Evolutionary conservation across 768 basidiomycete species (phyloP), one percentile per base, ranked within the genome.

Genomic region (Panaeolus papilionaceus): DNA sequence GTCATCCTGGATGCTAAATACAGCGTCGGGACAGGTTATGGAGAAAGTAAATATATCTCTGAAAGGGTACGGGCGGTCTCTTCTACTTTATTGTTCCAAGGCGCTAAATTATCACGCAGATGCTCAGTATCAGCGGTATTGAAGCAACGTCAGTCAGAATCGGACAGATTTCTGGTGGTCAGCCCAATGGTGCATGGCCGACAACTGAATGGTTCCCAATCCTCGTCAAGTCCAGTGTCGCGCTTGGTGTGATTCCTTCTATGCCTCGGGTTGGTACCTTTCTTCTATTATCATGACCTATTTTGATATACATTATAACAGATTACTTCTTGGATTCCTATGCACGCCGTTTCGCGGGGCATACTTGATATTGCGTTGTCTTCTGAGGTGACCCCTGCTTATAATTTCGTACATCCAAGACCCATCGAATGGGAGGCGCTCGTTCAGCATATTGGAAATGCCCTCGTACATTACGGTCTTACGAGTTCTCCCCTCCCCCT

Each of bases 131-230:
- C 45, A 79, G 79, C 65, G 78, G 78, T 1, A 61, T 81, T 6
- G 69, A 76, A 47, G 71, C 73, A 1, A 73, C 75, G 1, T 76
- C 76, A 2, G 62, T 82, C 23, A 73, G 82, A 9, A 72, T 82
- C 38, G 81, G 81, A 3, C 82, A 83, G 68, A 75, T 83, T 23
- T 72, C 73, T 42, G 82, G 81, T n/a, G 77, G 77, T 1, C 18
- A 11, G 1, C 74, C 75, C 4, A 78, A 74, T 26, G 82, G 81
- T 2, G 78, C 79, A 10, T 84, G 82, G 82, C 72, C 79, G 3
- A 75, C 74, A 7, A 77, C 71, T 1, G 81, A 82, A 28, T 83
- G 82, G 80, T 69, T 83, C 11, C 80, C 82, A 0, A 78, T 79
- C 54, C 70, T 81, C 2, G 71, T 81, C n/a, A 81, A 81, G 65